These are phyloP conservation scores for Coemansia sp. DNA, from an alignment of 192 early-diverging fungal genomes.

Conservation along the genomic window DNA sequence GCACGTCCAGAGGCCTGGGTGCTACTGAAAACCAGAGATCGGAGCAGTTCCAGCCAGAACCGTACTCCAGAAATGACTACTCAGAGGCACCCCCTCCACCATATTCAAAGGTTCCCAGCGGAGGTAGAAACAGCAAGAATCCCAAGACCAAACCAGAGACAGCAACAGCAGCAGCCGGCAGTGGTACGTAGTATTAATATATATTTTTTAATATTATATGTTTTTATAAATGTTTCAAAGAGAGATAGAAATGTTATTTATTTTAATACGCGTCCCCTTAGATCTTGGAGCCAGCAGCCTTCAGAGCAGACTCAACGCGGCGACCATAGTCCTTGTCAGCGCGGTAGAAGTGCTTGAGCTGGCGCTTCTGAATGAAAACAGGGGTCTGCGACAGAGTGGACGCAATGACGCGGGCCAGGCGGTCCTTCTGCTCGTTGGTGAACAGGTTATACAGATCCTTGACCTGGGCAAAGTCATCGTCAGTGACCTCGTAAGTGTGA, in stretches of 20 bases:
- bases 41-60: conserved; percentile 32
- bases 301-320: conserved; percentile 65
- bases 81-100: conserved; percentile 41
- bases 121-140: background rate
- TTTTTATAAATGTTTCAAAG: background rate
- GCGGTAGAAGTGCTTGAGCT: conserved; percentile 70
- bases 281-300: conserved; percentile 56
- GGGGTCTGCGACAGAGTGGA: conserved; percentile 63
- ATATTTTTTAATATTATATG: background rate
- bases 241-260: background rate
- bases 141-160: background rate
- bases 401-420: conserved; percentile 65
- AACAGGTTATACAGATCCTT: conserved; percentile 67
- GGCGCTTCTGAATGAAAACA: conserved; percentile 66
- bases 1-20: background rate
- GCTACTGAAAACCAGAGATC: background rate
- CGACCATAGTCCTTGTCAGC: conserved; percentile 73
- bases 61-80: conserved; percentile 34
- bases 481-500: conserved; percentile 57
- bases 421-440: conserved; percentile 61
- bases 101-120: conserved; percentile 4
- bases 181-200: background rate
- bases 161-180: background rate
- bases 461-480: conserved; percentile 70
- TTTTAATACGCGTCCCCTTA: conserved; percentile 5